A percentile compares a stretch with the other conserved stretches of the same genome.
Conservation (phyloP, 2,329 filamentous ascomycete species). For the Onygenales sp. region DNA sequence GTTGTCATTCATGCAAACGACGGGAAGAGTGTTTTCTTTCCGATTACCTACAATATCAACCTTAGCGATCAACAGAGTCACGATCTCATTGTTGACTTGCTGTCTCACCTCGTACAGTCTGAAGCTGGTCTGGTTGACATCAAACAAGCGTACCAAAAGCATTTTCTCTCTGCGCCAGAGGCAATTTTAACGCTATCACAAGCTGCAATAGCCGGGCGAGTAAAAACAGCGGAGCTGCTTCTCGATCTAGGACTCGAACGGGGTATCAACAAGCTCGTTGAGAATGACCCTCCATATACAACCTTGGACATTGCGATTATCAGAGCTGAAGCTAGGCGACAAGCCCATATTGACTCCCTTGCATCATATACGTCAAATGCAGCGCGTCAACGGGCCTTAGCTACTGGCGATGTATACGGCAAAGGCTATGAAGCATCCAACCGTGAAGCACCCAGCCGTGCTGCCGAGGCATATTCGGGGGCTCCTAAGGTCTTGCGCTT, state of each 20-base stretch:
- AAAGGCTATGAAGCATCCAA: conserved; percentile 7
- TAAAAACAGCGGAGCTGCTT: conserved; percentile 12
- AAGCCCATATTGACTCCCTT: conserved; percentile 12
- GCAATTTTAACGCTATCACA: conserved; percentile 10
- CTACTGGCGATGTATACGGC: conserved; percentile 12
- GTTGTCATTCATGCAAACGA: conserved; percentile 5
- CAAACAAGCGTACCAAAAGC: conserved; percentile 9
- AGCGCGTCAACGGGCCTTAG: conserved; percentile 11
- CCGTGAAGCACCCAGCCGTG: conserved; percentile 5
- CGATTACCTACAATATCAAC: conserved; percentile 13
- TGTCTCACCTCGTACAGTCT: conserved; percentile 9
- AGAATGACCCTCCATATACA: conserved; percentile 7
- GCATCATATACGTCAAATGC: conserved; percentile 11
- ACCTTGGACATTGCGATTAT: conserved; percentile 15
- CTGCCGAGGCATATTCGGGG: conserved; percentile 12
- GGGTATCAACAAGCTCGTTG: conserved; percentile 11
- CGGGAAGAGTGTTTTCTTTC: conserved; percentile 16
- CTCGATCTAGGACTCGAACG: conserved; percentile 12
- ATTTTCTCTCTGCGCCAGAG: conserved; percentile 10
- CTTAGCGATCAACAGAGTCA: conserved; percentile 15
- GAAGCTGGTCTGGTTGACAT: conserved; percentile 3
- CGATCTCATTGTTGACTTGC: conserved; percentile 13
- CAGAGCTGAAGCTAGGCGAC: conserved; percentile 12
- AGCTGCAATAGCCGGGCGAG: conserved; percentile 12
- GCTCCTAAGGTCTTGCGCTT: conserved; percentile 13